Evolutionary conservation across 305 asterid species (phyloP).

Genomic region (Petunia hybrid): DNA sequence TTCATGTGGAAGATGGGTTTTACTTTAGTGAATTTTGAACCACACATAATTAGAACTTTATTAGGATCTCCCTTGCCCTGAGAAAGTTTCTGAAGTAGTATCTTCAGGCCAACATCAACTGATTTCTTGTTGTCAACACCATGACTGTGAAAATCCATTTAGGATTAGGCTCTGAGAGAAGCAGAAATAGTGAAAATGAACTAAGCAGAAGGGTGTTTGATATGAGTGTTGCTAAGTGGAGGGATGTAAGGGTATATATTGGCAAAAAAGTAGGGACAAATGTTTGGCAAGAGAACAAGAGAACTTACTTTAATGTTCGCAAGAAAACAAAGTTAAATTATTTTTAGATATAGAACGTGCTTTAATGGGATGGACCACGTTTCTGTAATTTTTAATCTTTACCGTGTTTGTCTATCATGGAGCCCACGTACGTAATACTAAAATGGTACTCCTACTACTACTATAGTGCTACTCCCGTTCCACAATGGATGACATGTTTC

Average conservation of each 20-base stretch:
- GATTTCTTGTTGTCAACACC: neutral
- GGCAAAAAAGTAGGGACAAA: neutral
- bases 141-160: neutral
- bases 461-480: too few relatives aligned
- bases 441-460: too few relatives aligned
- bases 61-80: conserved; percentile 19
- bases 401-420: neutral
- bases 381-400: neutral
- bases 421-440: neutral
- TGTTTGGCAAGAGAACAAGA: conserved; percentile 5
- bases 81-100: conserved; percentile 35
- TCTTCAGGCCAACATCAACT: conserved; percentile 41
- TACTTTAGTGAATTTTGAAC: conserved; percentile 28
- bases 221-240: neutral
- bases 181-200: neutral
- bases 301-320: neutral
- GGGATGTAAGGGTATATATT: neutral
- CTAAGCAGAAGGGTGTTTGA: conserved; percentile 10
- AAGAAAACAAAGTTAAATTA: neutral
- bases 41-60: conserved; percentile 35
- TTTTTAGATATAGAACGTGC: conserved; percentile 9
- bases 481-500: too few relatives aligned
- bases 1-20: conserved; percentile 35
- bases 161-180: neutral
- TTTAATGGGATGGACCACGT: conserved; percentile 11